These are phyloP conservation scores for Symbiodinium natans DNA, from an alignment of 73 alveolate species.

Conservation along the genomic window DNA sequence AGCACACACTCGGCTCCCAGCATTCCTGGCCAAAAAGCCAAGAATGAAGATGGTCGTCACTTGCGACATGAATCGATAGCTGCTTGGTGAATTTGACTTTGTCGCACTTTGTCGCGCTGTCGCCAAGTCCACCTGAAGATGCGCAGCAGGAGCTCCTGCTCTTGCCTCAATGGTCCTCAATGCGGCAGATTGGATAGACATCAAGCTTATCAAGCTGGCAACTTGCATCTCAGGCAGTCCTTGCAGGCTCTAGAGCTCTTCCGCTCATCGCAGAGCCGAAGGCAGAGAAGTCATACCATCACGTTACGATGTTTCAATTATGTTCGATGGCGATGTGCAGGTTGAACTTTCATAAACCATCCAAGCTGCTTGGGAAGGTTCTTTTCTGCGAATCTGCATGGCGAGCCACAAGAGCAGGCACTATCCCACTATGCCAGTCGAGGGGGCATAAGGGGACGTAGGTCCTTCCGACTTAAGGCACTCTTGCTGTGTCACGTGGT, in stretches of 20 bases:
- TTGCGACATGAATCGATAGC: no score
- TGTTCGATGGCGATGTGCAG: not conserved
- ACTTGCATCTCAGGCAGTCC: conserved; percentile 15
- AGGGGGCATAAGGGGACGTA: not conserved
- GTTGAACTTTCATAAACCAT: not conserved
- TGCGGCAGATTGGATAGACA: not conserved
- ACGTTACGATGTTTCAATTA: no score
- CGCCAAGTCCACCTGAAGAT: conserved; percentile 49
- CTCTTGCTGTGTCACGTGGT: no score
- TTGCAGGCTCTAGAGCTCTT: conserved; percentile 74
- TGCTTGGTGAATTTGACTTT: no score
- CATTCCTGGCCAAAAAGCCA: no score
- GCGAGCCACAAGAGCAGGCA: not conserved
- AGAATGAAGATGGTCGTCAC: no score
- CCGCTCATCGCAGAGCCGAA: conserved; percentile 88
- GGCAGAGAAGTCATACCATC: not conserved
- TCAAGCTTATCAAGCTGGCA: not conserved
- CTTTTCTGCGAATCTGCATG: not conserved
- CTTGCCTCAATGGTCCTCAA: not conserved
- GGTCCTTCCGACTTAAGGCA: no score
- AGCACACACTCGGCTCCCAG: no score
- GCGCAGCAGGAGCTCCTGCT: conserved; percentile 52
- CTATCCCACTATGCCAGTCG: not conserved
- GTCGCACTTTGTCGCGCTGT: no score
- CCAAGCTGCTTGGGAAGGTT: not conserved